phyloP scores from a whole-genome alignment of 1,284 basidiomycete genomes.

The Pseudozyma thailandica region DNA sequence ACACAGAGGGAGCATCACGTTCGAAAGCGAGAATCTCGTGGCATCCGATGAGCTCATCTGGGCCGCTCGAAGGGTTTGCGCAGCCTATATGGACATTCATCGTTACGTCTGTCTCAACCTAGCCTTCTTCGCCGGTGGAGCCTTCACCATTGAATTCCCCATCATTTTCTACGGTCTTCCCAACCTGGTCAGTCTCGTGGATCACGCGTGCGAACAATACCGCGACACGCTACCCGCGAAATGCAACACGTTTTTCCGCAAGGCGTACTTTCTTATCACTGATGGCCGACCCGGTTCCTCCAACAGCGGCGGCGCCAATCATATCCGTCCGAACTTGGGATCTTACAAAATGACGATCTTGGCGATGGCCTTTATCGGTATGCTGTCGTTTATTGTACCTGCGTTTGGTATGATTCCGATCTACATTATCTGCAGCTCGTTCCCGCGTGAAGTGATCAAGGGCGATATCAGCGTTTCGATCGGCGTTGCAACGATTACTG shows the following conservation, averaged over 20 bases:
- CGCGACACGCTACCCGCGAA: background rate
- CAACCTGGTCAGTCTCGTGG: constrained; percentile 7
- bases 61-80: background rate
- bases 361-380: background rate
- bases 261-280: constrained; percentile 15
- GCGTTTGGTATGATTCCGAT: constrained; percentile 14
- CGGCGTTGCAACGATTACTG: background rate
- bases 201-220: constrained; percentile 3
- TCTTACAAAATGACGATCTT: too few relatives aligned
- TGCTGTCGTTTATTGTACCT: constrained; percentile 9
- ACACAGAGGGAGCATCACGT: too few relatives aligned
- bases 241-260: too few relatives aligned
- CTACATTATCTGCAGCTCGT: constrained; percentile 4
- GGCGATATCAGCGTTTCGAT: constrained; percentile 9
- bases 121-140: constrained; percentile 6
- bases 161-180: constrained; percentile 6
- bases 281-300: constrained; percentile 6
- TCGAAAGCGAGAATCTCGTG: background rate
- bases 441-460: background rate
- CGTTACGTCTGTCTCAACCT: constrained; percentile 11
- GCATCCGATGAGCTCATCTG: constrained; percentile 21
- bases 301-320: background rate
- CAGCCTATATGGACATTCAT: constrained; percentile 9
- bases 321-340: too few relatives aligned
- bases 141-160: constrained; percentile 1